Evolutionary conservation across 2,329 filamentous ascomycete species (phyloP).

Genomic region (Fusarium chlamydosporum): DNA sequence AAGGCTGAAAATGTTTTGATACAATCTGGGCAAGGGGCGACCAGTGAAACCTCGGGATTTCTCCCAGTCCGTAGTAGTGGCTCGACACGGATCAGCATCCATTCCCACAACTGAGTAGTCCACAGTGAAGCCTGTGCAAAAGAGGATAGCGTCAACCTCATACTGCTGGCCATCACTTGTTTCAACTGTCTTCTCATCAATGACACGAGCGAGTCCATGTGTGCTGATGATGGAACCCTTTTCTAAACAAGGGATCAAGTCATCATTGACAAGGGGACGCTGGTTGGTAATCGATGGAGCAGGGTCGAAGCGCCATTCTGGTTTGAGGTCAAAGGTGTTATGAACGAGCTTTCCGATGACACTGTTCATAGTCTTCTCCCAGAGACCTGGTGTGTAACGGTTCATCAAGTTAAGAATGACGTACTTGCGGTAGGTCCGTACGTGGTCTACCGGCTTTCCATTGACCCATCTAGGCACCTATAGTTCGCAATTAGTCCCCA

Average conservation of each 20-base stretch:
- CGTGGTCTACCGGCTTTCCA: conserved; percentile 13
- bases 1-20: conserved; percentile 20
- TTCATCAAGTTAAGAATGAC: conserved; percentile 20
- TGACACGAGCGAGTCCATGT: conserved; percentile 4
- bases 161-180: conserved; percentile 7
- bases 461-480: conserved; percentile 18
- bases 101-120: conserved; percentile 14
- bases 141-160: conserved; percentile 20
- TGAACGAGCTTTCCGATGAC: conserved; percentile 20
- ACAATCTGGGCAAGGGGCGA: conserved; percentile 3
- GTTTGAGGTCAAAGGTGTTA: conserved; percentile 10
- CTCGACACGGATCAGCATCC: conserved; percentile 11
- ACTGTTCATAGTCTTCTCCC: conserved; percentile 22
- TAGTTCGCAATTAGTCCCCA: background rate
- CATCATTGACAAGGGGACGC: conserved; percentile 17
- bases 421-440: conserved; percentile 20
- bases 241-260: conserved; percentile 7
- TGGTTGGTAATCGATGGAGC: conserved; percentile 18
- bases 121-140: conserved; percentile 15
- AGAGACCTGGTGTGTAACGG: conserved; percentile 3
- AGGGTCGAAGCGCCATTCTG: conserved; percentile 20
- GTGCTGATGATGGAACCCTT: conserved; percentile 13
- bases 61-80: conserved; percentile 9
- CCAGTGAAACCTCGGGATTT: conserved; percentile 10
- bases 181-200: conserved; percentile 13